These are phyloP conservation scores for Taphrina confusa DNA, from an alignment of 1,139 yeast species.

Conservation along the genomic window DNA sequence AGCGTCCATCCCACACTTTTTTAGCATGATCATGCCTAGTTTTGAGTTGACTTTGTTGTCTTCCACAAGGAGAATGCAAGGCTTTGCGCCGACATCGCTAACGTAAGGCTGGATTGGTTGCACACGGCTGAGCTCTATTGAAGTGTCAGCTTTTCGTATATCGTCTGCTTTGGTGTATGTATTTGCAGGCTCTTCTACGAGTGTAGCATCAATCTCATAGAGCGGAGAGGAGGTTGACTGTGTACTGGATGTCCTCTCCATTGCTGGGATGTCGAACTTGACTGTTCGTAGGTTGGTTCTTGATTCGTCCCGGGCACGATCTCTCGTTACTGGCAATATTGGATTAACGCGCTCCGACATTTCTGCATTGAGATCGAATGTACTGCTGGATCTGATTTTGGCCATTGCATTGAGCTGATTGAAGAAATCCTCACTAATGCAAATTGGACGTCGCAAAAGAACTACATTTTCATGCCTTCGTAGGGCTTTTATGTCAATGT, in stretches of 20 bases:
- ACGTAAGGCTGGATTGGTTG: no score
- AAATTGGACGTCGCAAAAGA: slow-evolving; percentile 7
- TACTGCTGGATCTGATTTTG: not conserved
- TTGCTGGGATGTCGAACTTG: slow-evolving; percentile 6
- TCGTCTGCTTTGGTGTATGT: not conserved
- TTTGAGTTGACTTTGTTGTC: slow-evolving; percentile 90
- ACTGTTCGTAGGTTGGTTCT: slow-evolving; percentile 9
- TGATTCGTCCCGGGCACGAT: slow-evolving; percentile 18
- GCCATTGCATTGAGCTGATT: slow-evolving; percentile 1
- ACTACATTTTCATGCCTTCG: slow-evolving; percentile 2
- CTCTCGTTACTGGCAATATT: slow-evolving; percentile 13
- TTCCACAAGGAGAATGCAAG: slow-evolving; percentile 80
- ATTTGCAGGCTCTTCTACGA: not conserved
- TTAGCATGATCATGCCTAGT: slow-evolving; percentile 81
- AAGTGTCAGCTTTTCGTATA: no score
- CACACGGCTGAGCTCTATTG: no score
- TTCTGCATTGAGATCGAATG: slow-evolving; percentile 4
- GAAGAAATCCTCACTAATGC: slow-evolving; percentile 6
- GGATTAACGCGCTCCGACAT: slow-evolving; percentile 18
- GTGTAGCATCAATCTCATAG: slow-evolving; percentile 1
- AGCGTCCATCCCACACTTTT: slow-evolving; percentile 70
- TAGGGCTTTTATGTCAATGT: not conserved
- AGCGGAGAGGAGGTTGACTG: not conserved
- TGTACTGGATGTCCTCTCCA: no score
- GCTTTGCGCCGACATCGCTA: slow-evolving; percentile 40